Base-by-base conservation (phyloP, 202 grass and related monocot genomes). In the Setaria viridis region DNA sequence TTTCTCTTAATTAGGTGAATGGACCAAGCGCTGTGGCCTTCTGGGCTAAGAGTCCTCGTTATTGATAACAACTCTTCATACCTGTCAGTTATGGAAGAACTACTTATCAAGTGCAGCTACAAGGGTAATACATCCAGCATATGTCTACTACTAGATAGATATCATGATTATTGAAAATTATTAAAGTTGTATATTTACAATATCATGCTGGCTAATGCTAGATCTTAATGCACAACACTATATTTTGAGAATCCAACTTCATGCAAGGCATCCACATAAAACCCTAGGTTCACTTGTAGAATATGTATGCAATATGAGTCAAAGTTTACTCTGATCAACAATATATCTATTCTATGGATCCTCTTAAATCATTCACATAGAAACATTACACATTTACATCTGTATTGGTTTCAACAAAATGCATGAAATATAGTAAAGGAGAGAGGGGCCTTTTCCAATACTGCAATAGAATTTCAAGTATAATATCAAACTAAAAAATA, bases 61-160 rank as follows among this genome's bases (percentile, higher is more conserved):
- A 82, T 91, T 17, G 85, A 88, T 33, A 59, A 70, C 79, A 76
- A 91, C 51, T 54, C 49, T 17, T 73, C 70, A 25, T 62, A 91
- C 57, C 56, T 83, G 56, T 56, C 70, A 32, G n/a, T 15, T 49
- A 70, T 87, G 59, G 74, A 91, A 77, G 71, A 75, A 79, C 81
- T 76, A 82, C 81, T 91, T 54, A 45, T 80, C 29, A 86, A 80
- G 69, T 88, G 89, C 75, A 69, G 63, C 58, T 91, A 91, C 80
- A 84, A 62, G 12, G 89, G 89, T 91, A 76, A 82, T 65, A 48
- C 15, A 65, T 64, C 45, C 30, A 64, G 1, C 29, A 15, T 11
- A 21, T 49, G 20, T 68, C 35, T 34, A 42, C 17, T 34, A 42
- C 9, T 66, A 62, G 3, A 29, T n/a, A 83, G 3, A 51, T 11